Percentiles rank a stretch among this genome's conserved stretches.
These are phyloP conservation scores for Hypoxylon fuscum DNA, from an alignment of 495 filamentous ascomycete species.

Conservation along the genomic window DNA sequence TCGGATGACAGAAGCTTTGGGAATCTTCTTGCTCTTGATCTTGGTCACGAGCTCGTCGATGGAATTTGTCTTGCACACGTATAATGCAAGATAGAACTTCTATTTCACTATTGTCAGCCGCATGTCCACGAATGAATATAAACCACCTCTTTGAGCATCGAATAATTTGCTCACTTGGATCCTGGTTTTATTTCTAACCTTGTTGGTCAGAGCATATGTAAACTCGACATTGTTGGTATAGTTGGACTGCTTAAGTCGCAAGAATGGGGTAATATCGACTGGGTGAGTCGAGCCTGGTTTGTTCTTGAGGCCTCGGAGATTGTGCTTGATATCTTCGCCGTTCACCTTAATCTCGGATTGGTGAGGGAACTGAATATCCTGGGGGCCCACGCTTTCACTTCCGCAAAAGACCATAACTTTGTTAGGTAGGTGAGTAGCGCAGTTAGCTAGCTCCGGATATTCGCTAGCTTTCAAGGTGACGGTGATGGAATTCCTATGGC, in stretches of 20 bases:
- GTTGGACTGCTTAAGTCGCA: conserved; percentile 69
- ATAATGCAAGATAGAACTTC: conserved; percentile 79
- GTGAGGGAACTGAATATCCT: conserved; percentile 88
- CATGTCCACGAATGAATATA: too few species aligned
- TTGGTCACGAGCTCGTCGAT: conserved; percentile 75
- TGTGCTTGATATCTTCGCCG: conserved; percentile 83
- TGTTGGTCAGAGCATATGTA: conserved; percentile 91
- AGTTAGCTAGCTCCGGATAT: conserved; percentile 55
- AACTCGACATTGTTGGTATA: conserved; percentile 82
- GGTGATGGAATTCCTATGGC: conserved; percentile 66
- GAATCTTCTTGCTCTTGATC: conserved; percentile 74
- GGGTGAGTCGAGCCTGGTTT: conserved; percentile 93
- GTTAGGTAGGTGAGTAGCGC: conserved; percentile 62
- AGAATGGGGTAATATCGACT: conserved; percentile 82
- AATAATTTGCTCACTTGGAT: conserved; percentile 35
- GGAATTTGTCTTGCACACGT: conserved; percentile 76
- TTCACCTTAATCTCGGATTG: conserved; percentile 94
- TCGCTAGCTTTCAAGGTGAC: conserved; percentile 61
- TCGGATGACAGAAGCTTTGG: conserved; percentile 79
- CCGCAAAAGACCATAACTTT: conserved; percentile 86
- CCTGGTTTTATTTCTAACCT: conserved; percentile 59
- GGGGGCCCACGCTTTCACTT: conserved; percentile 60
- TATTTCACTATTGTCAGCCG: conserved; percentile 48
- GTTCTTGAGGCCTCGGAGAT: conserved; percentile 92
- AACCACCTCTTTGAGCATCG: conserved; percentile 16